phyloP scores from a whole-genome alignment of 2,329 filamentous ascomycete species.

The Xylaria sp. region DNA sequence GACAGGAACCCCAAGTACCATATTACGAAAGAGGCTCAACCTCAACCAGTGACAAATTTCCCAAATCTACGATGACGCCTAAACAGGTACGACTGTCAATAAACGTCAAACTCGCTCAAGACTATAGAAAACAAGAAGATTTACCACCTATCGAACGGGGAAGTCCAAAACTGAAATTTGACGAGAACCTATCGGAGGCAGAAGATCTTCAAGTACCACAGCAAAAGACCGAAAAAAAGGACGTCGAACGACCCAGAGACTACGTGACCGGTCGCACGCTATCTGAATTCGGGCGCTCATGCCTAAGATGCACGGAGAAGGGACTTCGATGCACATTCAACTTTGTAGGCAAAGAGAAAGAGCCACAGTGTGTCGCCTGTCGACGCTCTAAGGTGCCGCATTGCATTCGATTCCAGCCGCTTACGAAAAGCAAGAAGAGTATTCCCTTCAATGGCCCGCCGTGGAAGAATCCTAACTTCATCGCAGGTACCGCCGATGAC shows the following conservation, averaged over 20 bases:
- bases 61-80: background rate
- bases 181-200: background rate
- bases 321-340: constrained; percentile 43
- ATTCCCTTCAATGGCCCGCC: constrained; percentile 33
- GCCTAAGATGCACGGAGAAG: constrained; percentile 42
- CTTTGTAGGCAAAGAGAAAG: constrained; percentile 36
- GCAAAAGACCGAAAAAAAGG: background rate
- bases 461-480: constrained; percentile 44
- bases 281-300: constrained; percentile 34
- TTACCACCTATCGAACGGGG: constrained; percentile 21
- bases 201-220: constrained; percentile 11
- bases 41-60: background rate
- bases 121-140: constrained; percentile 15
- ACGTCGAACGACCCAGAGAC: constrained; percentile 25
- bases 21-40: background rate
- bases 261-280: constrained; percentile 38
- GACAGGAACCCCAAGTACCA: background rate
- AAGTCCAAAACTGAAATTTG: background rate
- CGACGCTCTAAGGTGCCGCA: constrained; percentile 31
- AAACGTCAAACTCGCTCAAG: constrained; percentile 27
- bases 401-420: constrained; percentile 39
- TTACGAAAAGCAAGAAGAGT: background rate
- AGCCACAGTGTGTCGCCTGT: constrained; percentile 41
- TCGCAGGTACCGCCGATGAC: constrained; percentile 18
- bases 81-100: constrained; percentile 25